phyloP scores from a whole-genome alignment of 306 rosid genomes.

The Styphnolobium japonicum region DNA sequence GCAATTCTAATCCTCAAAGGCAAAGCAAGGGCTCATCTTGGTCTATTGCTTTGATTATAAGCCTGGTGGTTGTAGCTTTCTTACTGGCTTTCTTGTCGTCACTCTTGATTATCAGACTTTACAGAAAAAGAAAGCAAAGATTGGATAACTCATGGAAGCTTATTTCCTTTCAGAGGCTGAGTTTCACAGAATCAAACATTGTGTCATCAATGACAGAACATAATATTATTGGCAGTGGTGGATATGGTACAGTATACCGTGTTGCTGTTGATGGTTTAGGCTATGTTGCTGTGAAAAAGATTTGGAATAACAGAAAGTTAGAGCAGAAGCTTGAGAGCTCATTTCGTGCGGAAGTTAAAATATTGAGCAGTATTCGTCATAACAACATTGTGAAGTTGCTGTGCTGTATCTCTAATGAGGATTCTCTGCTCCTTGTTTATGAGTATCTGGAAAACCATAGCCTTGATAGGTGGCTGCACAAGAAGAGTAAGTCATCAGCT shows the following conservation, averaged over 20 bases:
- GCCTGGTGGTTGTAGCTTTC: conserved; percentile 14
- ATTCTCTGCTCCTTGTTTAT: conserved; percentile 70
- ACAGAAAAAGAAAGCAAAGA: conserved; percentile 31
- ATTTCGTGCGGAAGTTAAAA: conserved; percentile 68
- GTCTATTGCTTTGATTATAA: conserved; percentile 47
- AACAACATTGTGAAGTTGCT: conserved; percentile 74
- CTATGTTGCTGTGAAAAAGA: conserved; percentile 69
- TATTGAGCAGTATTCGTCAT: conserved; percentile 70
- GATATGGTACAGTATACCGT: conserved; percentile 78
- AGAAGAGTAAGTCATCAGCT: conserved; percentile 28
- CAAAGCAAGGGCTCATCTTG: conserved; percentile 40
- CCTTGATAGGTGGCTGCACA: conserved; percentile 71
- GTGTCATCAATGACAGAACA: conserved; percentile 46
- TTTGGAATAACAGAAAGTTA: conserved; percentile 47
- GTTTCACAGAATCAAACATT: conserved; percentile 58
- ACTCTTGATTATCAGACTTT: conserved; percentile 26
- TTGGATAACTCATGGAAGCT: conserved; percentile 58
- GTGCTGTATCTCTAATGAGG: conserved; percentile 58
- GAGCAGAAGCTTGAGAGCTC: conserved; percentile 66
- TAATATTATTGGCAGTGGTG: conserved; percentile 70
- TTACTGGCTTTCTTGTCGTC: conserved; percentile 16
- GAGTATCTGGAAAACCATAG: conserved; percentile 65
- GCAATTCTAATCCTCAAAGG: conserved; percentile 27
- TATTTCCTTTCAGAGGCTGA: conserved; percentile 59
- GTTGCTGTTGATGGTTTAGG: conserved; percentile 38